phyloP scores from a whole-genome alignment of 1,284 basidiomycete species.

The Sporisorium sorghi region DNA sequence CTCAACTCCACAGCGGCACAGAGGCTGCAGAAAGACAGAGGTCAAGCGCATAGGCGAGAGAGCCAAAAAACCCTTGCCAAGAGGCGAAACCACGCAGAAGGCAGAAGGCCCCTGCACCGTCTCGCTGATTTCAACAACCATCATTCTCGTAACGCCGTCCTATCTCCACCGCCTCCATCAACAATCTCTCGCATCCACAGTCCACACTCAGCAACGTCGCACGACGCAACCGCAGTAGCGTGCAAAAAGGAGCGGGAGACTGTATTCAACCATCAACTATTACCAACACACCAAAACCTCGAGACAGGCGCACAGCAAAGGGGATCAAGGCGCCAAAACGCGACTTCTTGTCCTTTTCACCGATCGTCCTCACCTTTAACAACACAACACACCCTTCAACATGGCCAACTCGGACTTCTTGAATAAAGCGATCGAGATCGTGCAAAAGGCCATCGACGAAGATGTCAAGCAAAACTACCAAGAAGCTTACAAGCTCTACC shows the following conservation, averaged over 20 bases:
- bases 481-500: slow-evolving; percentile 88
- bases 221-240: neutral
- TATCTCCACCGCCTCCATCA: slow-evolving; percentile 16
- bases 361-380: neutral
- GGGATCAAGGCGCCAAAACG: neutral
- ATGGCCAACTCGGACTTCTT: slow-evolving; percentile 65
- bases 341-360: neutral
- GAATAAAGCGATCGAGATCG: slow-evolving; percentile 87
- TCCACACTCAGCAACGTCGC: neutral
- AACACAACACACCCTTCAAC: slow-evolving; percentile 2
- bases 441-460: slow-evolving; percentile 93
- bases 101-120: neutral
- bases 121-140: neutral
- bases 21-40: neutral
- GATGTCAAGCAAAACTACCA: slow-evolving; percentile 93
- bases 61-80: slow-evolving; percentile 20
- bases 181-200: neutral
- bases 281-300: too few relatives aligned
- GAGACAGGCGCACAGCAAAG: neutral
- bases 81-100: too few relatives aligned
- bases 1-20: slow-evolving; percentile 26
- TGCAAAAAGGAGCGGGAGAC: neutral
- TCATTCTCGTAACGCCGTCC: slow-evolving; percentile 14
- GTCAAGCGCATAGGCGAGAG: slow-evolving; percentile 9
- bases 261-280: neutral